Conservation (phyloP, 331 rosid genomes). For the Prunus yedoensis region DNA sequence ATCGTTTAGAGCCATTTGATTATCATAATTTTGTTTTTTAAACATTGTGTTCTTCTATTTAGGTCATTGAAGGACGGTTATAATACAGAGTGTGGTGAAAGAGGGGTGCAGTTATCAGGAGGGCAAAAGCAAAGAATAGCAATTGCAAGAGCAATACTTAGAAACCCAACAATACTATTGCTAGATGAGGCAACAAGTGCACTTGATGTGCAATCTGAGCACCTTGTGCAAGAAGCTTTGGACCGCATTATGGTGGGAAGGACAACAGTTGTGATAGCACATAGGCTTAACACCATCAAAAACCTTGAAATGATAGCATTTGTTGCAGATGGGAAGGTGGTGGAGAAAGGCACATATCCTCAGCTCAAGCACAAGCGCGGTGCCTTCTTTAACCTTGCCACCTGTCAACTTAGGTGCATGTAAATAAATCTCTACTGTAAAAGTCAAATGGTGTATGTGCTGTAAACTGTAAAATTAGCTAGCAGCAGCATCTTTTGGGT, state of each 20-base stretch:
- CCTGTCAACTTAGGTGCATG: slow-evolving; percentile 40
- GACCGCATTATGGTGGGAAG: slow-evolving; percentile 85
- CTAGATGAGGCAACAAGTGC: slow-evolving; percentile 98
- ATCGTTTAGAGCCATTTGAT: background rate
- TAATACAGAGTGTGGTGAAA: slow-evolving; percentile 85
- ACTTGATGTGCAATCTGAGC: slow-evolving; percentile 83
- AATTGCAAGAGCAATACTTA: slow-evolving; percentile 87
- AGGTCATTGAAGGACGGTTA: slow-evolving; percentile 87
- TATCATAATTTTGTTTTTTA: background rate
- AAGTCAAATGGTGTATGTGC: background rate
- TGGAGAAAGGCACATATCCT: slow-evolving; percentile 78
- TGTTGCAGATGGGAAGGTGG: slow-evolving; percentile 80
- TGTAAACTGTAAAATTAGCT: background rate
- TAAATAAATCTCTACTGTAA: background rate
- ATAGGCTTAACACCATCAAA: slow-evolving; percentile 84
- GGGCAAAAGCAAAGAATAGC: slow-evolving; percentile 96
- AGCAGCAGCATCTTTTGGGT: too few relatives aligned
- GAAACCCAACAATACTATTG: slow-evolving; percentile 71
- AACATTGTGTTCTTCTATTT: slow-evolving; percentile 1
- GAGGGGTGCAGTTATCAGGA: slow-evolving; percentile 94
- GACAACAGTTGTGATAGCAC: slow-evolving; percentile 89
- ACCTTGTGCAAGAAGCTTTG: slow-evolving; percentile 84
- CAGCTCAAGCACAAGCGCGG: slow-evolving; percentile 76
- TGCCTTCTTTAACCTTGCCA: slow-evolving; percentile 77
- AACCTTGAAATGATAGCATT: slow-evolving; percentile 77